Evolutionary conservation across 306 rosid genomes (phyloP), one percentile per base, ranked within the genome.

Genomic region (Vicia faba): DNA sequence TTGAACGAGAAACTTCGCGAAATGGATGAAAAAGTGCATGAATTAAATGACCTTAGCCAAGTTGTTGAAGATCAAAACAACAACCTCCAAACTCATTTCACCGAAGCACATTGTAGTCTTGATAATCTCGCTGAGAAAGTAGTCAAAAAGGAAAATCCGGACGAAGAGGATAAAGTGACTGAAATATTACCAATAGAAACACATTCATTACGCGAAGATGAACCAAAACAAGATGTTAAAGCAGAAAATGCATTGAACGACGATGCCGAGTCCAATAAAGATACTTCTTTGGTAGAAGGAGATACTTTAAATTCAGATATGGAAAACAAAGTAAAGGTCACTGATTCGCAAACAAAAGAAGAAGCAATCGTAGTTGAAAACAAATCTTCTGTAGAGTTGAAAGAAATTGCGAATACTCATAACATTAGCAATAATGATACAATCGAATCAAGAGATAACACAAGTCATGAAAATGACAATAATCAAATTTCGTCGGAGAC

Each of bases 51-150:
- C 65, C 87, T 90, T n/a, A 82, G 73, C 72, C 62, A 45, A 61
- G 75, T 72, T 76, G 78, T 87, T 77, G 82, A 79, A 62, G 68
- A 72, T 56, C 84, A 85, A 80, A 88, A 80, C 59, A 74, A 54
- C 69, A 75, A 79, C 82, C 85, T 95, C 60, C 87, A 79, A 66
- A 78, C 77, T 35, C 84, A 88, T 65, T 81, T 95, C 61, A 82
- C 81, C 1, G 87, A 88, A 78, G 89, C 88, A 2, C 78, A 19
- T 20, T 61, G 79, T 53, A 74, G 86, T 84, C 96, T 95, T 18
- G 84, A 78, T 68, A 78, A 78, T 66, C 80, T 95, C 31, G 85
- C 89, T 14, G 87, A 73, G 55, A 68, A 84, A 62, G 84, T 95
- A 62, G 84, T 95, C 58, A 75, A 82, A 20, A 75, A 61, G 33